Evolutionary conservation across 768 basidiomycete genomes (phyloP), one percentile per base, ranked within the genome.

Genomic region (Crassisporium funariophilum): DNA sequence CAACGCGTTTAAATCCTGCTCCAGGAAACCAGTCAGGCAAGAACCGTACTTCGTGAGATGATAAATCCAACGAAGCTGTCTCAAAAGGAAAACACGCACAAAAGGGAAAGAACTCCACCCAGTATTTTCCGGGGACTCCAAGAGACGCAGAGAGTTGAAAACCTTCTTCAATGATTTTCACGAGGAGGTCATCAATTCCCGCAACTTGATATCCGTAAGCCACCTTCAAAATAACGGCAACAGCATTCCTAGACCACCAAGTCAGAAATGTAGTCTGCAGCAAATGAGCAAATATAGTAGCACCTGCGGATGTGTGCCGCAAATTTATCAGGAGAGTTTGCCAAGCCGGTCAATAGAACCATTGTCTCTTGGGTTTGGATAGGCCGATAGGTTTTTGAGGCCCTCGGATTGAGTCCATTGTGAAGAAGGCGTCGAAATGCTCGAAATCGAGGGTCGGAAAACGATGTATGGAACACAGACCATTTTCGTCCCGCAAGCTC

Each of bases 1-100:
- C 69, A 6, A 46, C 20, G 12, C 58, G 58, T 51, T 76, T 74
- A 62, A 74, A 77, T 1, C 54, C 60, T 29, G 67, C 70, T 4
- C 73, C 69, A 16, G 76, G 73, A 42, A 77, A 64, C 74, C 75
- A 75, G 0, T 57, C 54, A 0, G 75, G 75, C 1, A 76, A 16
- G 50, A 62, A 67, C 23, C 67, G 58, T 40, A 74, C 74, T 75
- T 17, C 16, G 12, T 15, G 19, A 24, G 35, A 15, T 17, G 36
- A 35, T n/a, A 29, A 35, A 42, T 13, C n/a, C 31, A 16, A 11
- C 6, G 21, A 24, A 20, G 36, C 21, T 34, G 33, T 4, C 10
- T 44, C 8, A 13, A 41, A 25, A 46, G 15, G 33, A 23, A 42
- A 16, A 25, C 13, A 57, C 66, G 39, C 43, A 75, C 74, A 50